Evolutionary conservation across 805 yeast species (phyloP), one percentile per base, ranked within the genome.

Genomic region (Zygotorulaspora sp.): DNA sequence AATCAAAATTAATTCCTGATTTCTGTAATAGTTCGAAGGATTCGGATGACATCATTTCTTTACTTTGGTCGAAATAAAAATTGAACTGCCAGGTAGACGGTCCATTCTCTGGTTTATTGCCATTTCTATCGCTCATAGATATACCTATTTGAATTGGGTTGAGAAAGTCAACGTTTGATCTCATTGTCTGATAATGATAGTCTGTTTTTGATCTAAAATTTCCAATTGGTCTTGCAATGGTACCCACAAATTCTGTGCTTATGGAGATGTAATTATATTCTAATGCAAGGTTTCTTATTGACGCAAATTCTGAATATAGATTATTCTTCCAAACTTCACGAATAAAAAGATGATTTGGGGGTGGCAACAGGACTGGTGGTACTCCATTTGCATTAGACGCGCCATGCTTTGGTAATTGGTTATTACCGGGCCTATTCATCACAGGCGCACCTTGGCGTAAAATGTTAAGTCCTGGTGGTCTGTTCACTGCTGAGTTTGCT

Each of bases 41-140:
- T 51, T 89, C 97, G 38, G 78, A 78, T 15, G 90, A 82, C 48
- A 78, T 85, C 96, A 92, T 90, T 55, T 87, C 92, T 22, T 70
- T 67, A 25, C 74, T 69, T 24, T 84, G 65, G 61, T 84, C 89
- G 62, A 88, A 92, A 48, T 74, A 70, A 67, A 92, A 88, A 62
- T 92, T 92, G 67, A 92, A 89, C 60, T 90, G 97, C 96, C 97
- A 92, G n/a, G 96, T 86, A 3, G 83, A 75, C 22, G 80, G 75
- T 15, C 72, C 71, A 46, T 68, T 68, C 47, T 78, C 83, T 2
- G 89, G 89, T 40, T 76, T 77, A 41, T 74, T 77, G 10, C 90
- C 92, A 37, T 70, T 70, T 30, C 70, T 68, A 57, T 83, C 92
- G 39, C 85, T 70, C 16, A 87, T 62, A 0, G 94, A 79, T 28